Conservation (phyloP, 1,284 basidiomycete genomes). For the Cutaneotrichosporon mucoides region DNA sequence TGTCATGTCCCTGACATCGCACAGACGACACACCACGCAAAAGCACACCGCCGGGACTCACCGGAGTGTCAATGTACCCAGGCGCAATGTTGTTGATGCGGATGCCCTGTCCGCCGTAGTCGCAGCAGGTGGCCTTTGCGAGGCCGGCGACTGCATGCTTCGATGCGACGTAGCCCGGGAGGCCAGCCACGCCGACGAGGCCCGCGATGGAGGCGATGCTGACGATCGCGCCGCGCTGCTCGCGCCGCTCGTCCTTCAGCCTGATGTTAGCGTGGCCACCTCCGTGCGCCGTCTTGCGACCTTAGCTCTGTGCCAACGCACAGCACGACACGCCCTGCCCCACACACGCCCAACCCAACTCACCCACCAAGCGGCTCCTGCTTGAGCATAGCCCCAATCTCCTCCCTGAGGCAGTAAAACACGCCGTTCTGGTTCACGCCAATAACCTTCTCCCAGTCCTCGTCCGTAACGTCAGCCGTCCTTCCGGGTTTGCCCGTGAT, state of each 20-base stretch:
- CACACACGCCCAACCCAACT: too few relatives aligned
- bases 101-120: slow-evolving; percentile 16
- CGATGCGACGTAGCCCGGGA: slow-evolving; percentile 12
- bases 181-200: background rate
- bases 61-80: slow-evolving; percentile 15
- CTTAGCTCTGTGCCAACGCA: too few relatives aligned
- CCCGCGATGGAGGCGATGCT: slow-evolving; percentile 19
- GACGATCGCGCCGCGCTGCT: slow-evolving; percentile 25
- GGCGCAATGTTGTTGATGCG: slow-evolving; percentile 21
- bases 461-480: slow-evolving; percentile 5
- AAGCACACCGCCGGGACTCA: background rate
- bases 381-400: slow-evolving; percentile 21
- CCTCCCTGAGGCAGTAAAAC: slow-evolving; percentile 21
- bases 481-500: slow-evolving; percentile 3
- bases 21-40: too few relatives aligned
- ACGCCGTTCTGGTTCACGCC: slow-evolving; percentile 28
- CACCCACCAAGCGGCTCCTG: slow-evolving; percentile 19
- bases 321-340: too few relatives aligned
- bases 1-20: too few relatives aligned
- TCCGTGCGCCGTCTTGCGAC: too few relatives aligned
- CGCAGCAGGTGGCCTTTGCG: slow-evolving; percentile 15
- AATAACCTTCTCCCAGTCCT: slow-evolving; percentile 31
- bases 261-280: too few relatives aligned
- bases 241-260: slow-evolving; percentile 11
- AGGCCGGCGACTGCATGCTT: slow-evolving; percentile 26